A percentile compares a stretch with the other conserved stretches of the same genome.
Conservation (phyloP, 345 rosid genomes). For the Populus ilicifolia region DNA sequence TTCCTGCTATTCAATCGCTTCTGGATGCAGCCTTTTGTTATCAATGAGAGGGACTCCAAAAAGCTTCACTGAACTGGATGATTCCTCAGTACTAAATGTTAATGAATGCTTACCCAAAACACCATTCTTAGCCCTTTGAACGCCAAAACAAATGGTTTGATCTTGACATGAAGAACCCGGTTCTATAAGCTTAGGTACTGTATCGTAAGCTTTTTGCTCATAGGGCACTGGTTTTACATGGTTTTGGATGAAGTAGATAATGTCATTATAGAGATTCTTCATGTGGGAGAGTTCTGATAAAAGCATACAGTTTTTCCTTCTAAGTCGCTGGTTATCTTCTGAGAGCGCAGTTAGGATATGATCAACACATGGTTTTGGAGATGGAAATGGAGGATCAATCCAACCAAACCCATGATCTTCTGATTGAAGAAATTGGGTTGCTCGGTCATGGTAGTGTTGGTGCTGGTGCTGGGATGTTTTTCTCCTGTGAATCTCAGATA, state of each 20-base stretch:
- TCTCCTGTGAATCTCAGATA: conserved; percentile 55
- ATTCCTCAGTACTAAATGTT: conserved; percentile 19
- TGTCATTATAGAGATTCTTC: conserved; percentile 60
- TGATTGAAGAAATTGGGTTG: conserved; percentile 19
- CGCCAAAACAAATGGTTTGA: background rate
- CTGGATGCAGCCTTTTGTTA: conserved; percentile 45
- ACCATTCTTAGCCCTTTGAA: background rate
- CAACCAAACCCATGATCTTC: conserved; percentile 13
- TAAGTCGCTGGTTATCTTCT: conserved; percentile 49
- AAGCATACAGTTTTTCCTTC: conserved; percentile 47
- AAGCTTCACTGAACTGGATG: conserved; percentile 34
- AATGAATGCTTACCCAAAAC: conserved; percentile 8
- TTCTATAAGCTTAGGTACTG: conserved; percentile 21
- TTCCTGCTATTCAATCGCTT: conserved; percentile 22
- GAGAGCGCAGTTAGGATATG: conserved; percentile 35
- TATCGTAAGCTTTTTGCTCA: background rate
- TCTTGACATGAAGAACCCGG: conserved; percentile 26
- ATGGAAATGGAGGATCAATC: conserved; percentile 22
- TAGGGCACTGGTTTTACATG: conserved; percentile 33
- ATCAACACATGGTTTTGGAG: conserved; percentile 11
- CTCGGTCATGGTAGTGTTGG: conserved; percentile 10
- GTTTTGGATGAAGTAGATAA: conserved; percentile 59
- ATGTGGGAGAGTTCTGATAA: conserved; percentile 54
- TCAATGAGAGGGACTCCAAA: conserved; percentile 48
- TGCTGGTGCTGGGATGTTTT: conserved; percentile 39